Evolutionary conservation across 208 protist species (phyloP).

Genomic region (Trypanosoma scelopori): DNA sequence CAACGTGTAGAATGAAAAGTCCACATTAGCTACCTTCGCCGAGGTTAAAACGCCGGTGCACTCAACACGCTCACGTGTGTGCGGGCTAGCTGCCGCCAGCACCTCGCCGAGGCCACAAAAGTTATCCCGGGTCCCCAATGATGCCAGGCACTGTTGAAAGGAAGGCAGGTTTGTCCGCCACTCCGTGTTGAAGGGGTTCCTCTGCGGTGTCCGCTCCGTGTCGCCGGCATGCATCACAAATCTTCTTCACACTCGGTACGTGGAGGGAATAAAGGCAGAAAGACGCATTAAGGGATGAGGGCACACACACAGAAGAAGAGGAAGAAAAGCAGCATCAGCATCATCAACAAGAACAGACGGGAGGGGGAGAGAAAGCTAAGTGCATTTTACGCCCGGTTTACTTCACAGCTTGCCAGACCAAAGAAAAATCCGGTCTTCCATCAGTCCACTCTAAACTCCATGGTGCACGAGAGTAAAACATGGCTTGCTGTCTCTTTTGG

Average conservation of each 20-base stretch:
- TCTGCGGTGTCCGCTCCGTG: not conserved
- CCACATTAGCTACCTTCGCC: slow-evolving; percentile 1
- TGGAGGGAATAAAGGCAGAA: too few relatives aligned
- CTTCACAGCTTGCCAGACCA: not conserved
- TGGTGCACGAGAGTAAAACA: slow-evolving; percentile 5
- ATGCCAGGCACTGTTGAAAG: slow-evolving; percentile 23
- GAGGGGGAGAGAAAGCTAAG: too few relatives aligned
- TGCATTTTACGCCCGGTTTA: not conserved
- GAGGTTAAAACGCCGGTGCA: not conserved
- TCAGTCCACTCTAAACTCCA: slow-evolving; percentile 5
- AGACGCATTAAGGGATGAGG: too few relatives aligned
- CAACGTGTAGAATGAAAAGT: slow-evolving; percentile 28
- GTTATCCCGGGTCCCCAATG: slow-evolving; percentile 13
- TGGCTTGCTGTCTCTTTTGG: not conserved
- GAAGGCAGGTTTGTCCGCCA: slow-evolving; percentile 25
- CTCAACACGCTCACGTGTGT: not conserved
- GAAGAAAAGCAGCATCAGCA: not conserved
- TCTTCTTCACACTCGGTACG: too few relatives aligned
- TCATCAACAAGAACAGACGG: too few relatives aligned
- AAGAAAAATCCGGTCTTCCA: too few relatives aligned
- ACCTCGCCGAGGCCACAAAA: slow-evolving; percentile 24
- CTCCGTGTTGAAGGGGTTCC: slow-evolving; percentile 25
- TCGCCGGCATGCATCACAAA: slow-evolving; percentile 1
- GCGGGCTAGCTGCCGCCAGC: slow-evolving; percentile 14
- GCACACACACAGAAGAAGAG: too few relatives aligned